Conservation (phyloP, 495 filamentous ascomycete species). For the Aspergillus haitiensis region DNA sequence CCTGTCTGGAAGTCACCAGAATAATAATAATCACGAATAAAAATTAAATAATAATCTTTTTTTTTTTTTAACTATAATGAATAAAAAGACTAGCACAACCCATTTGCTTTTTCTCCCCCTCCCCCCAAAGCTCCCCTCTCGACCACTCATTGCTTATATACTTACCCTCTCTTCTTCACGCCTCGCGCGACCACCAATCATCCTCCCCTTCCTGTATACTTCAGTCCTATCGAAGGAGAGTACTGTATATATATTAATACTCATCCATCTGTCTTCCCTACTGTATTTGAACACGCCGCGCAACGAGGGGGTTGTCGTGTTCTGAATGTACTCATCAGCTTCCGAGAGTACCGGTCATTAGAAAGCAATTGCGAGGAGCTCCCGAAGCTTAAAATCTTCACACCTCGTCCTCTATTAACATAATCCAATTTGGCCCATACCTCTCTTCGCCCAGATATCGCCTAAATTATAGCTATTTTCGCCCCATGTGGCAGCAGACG, state of each 20-base stretch:
- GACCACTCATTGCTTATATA: neutral
- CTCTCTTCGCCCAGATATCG: neutral
- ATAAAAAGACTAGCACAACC: slow-evolving; percentile 22
- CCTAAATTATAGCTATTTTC: slow-evolving; percentile 13
- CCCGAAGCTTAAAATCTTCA: slow-evolving; percentile 1
- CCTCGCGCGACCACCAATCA: neutral
- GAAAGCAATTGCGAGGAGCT: neutral
- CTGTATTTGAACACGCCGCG: neutral
- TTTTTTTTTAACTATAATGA: slow-evolving; percentile 4
- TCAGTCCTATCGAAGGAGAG: slow-evolving; percentile 16
- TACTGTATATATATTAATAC: neutral
- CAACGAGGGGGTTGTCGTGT: too few relatives aligned
- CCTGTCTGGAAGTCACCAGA: slow-evolving; percentile 10
- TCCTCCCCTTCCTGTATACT: neutral
- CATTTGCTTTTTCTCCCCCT: slow-evolving; percentile 16
- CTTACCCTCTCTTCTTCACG: slow-evolving; percentile 9
- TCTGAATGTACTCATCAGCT: neutral
- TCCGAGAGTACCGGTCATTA: slow-evolving; percentile 9
- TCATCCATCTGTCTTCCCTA: neutral
- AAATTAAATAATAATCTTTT: slow-evolving; percentile 15
- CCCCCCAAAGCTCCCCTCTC: slow-evolving; percentile 11
- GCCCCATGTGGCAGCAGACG: slow-evolving; percentile 30
- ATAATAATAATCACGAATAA: slow-evolving; percentile 22
- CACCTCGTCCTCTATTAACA: slow-evolving; percentile 1
- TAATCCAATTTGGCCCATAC: neutral